A percentile compares a stretch with the other conserved stretches of the same genome.
Conservation (phyloP, 228 moss, liverwort and hornwort species). For the Sphagnum magellanicum region DNA sequence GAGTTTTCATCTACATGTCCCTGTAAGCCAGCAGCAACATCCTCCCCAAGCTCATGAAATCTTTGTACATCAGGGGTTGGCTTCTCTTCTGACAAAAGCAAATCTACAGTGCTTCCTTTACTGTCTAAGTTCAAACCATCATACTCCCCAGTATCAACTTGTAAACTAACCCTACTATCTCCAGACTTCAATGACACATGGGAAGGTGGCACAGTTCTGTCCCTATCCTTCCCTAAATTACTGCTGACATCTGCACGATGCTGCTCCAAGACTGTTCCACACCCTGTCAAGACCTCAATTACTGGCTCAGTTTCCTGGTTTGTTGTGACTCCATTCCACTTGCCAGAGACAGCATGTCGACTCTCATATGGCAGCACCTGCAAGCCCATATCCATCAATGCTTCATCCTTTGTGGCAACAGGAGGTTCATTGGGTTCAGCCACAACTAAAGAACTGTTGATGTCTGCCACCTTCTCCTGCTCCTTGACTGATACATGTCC, state of each 20-base stretch:
- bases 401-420: constrained; percentile 41
- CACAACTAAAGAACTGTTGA: constrained; percentile 15
- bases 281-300: constrained; percentile 15
- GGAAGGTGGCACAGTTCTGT: constrained; percentile 10
- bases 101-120: constrained; percentile 4
- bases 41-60: constrained; percentile 13
- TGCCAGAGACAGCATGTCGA: constrained; percentile 20
- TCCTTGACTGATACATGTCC: constrained; percentile 43
- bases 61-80: constrained; percentile 8
- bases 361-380: constrained; percentile 37
- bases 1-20: constrained; percentile 5
- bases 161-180: constrained; percentile 11
- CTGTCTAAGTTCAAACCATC: constrained; percentile 4
- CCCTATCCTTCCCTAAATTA: constrained; percentile 9
- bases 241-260: constrained; percentile 10
- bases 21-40: constrained; percentile 1
- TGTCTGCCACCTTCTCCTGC: constrained; percentile 24
- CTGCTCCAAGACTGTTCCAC: constrained; percentile 16
- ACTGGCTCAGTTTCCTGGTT: constrained; percentile 15
- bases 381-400: constrained; percentile 50
- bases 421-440: constrained; percentile 29
- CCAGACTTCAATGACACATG: constrained; percentile 11
- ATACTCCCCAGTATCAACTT: constrained; percentile 13
- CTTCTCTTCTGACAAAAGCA: neutral
- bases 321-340: constrained; percentile 22